Evolutionary conservation across 2,329 filamentous ascomycete genomes (phyloP), one percentile per base, ranked within the genome.

Genomic region (Aotearoamyces nothofagi): DNA sequence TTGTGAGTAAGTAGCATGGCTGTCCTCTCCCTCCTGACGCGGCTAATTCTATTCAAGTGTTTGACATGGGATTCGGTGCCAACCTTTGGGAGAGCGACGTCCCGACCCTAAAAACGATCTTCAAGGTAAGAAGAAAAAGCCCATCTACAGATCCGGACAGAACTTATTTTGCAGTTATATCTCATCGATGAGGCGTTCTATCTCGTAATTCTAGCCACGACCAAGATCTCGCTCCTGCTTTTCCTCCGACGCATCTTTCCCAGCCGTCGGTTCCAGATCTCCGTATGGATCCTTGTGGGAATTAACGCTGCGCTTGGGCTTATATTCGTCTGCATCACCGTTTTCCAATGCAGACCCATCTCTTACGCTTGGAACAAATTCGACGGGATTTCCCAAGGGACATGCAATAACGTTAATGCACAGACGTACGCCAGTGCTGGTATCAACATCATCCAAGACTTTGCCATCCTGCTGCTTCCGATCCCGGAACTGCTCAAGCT

Each of bases 321-420:
- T 8, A 34, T 40, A 2, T 55, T 55, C 29, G 27, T 52, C 9
- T 20, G 38, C 3, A 16, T 55, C 8, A 55, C 51, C 9, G 40
- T 64, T 9, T 62, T 69, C 20, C 60, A 68, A 35, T 71, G 66
- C 42, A 43, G 39, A 3, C 68, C 67, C 0, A 49, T 72, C 12
- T 45, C 43, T 9, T 60, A 56, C 33, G 64, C 60, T 41, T 75
- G 69, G 69, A 51, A 46, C 0, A 49, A 48, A 10, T 73, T 66
- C 64, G 57, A 65, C 25, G 55, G 55, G 1, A 46, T 57, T 29
- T 52, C 58, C 20, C 4, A 44, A 0, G 68, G 68, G 0, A 46
- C 35, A 2, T 74, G 69, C 35, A 41, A 63, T 13, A 51, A 65
- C 31, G 46, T 62, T 34, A 66, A 64, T 33, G 47, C 50, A 2